A percentile compares a stretch with the other conserved stretches of the same genome.
Evolutionary conservation across 768 basidiomycete species (phyloP).

Genomic region (Russula foetens): DNA sequence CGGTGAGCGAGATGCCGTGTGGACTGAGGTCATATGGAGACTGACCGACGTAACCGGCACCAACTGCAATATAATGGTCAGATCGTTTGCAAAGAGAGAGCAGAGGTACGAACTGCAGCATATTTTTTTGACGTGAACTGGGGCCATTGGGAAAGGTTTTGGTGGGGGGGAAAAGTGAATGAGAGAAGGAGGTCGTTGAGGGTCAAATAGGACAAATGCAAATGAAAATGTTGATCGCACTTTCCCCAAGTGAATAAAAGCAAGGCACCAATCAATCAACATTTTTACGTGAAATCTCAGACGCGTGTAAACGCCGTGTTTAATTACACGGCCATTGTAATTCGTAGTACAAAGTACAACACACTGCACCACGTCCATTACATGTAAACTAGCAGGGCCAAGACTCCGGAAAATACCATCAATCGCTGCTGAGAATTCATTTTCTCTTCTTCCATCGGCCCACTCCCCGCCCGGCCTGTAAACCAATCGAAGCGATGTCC

Average conservation of each 20-base stretch:
- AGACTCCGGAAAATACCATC: background rate
- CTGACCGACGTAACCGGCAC: slow-evolving; percentile 91
- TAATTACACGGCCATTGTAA: no score
- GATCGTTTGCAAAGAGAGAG: slow-evolving; percentile 6
- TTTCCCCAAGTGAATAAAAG: background rate
- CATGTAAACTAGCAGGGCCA: background rate
- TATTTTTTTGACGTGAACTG: slow-evolving; percentile 64
- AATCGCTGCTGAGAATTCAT: slow-evolving; percentile 33
- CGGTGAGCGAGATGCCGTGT: background rate
- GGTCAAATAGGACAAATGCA: no score
- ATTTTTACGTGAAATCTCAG: background rate
- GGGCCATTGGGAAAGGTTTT: slow-evolving; percentile 34
- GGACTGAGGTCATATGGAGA: background rate
- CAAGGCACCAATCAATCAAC: background rate
- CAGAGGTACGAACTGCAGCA: slow-evolving; percentile 68
- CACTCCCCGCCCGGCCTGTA: slow-evolving; percentile 31
- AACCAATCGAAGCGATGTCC: slow-evolving; percentile 52
- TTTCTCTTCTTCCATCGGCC: slow-evolving; percentile 38
- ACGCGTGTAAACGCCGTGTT: no score
- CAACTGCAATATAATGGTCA: slow-evolving; percentile 40
- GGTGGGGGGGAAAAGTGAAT: slow-evolving; percentile 17
- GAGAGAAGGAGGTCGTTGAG: no score
- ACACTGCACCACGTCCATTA: no score
- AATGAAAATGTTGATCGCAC: no score
- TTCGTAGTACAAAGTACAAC: no score